Evolutionary conservation across 2,329 filamentous ascomycete species (phyloP).

Genomic region (Neopestalotiopsis rosae): DNA sequence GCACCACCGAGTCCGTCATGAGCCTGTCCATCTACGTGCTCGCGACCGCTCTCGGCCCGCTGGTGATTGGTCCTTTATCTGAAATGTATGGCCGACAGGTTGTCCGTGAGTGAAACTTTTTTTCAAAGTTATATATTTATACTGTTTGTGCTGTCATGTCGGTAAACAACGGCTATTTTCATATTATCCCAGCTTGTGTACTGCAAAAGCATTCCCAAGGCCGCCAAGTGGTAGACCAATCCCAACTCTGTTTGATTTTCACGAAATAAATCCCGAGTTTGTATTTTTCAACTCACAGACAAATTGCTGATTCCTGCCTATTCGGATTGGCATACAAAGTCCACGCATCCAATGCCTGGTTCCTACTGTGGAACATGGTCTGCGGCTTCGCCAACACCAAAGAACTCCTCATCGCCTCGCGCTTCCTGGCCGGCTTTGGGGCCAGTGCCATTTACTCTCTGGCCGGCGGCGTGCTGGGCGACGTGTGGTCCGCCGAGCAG

Average conservation of each 20-base stretch:
- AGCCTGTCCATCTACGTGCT: constrained; percentile 54
- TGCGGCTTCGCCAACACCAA: constrained; percentile 48
- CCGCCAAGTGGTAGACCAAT: too few relatives aligned
- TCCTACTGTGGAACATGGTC: constrained; percentile 54
- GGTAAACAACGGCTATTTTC: too few relatives aligned
- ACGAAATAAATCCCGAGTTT: too few relatives aligned
- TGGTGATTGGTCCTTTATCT: constrained; percentile 35
- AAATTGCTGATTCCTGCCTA: too few relatives aligned
- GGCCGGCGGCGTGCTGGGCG: constrained; percentile 51
- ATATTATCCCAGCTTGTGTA: too few relatives aligned
- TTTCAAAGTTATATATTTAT: background rate
- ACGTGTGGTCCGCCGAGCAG: constrained; percentile 51
- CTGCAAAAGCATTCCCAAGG: too few relatives aligned
- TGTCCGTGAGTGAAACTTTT: constrained; percentile 27
- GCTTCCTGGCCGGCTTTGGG: constrained; percentile 54
- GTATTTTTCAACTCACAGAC: too few relatives aligned
- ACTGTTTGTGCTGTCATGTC: too few relatives aligned
- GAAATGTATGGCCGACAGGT: constrained; percentile 36
- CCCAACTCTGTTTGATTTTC: too few relatives aligned
- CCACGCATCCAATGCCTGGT: constrained; percentile 52
- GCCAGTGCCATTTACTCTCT: constrained; percentile 51
- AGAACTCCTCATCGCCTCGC: constrained; percentile 46
- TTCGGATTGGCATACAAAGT: constrained; percentile 23
- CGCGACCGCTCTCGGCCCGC: constrained; percentile 53
- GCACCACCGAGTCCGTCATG: constrained; percentile 51